Percentiles rank a stretch among this genome's conserved stretches.
phyloP scores from a whole-genome alignment of 1,284 basidiomycete species.

The Pseudozyma sp. region DNA sequence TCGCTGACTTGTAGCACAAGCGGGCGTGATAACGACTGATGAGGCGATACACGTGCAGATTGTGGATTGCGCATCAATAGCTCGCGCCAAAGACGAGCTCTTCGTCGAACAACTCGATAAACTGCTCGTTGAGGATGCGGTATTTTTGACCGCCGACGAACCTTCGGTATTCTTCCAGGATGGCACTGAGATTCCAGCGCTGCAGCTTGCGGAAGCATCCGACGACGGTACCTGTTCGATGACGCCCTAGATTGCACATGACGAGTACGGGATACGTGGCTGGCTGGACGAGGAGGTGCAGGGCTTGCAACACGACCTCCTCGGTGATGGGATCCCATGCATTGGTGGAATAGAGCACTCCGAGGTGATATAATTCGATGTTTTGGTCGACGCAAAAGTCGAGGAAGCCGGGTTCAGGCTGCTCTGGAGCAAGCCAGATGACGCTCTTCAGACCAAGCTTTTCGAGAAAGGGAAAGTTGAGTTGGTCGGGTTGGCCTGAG shows the following conservation, averaged over 20 bases:
- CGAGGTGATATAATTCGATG: constrained; percentile 69
- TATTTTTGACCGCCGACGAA: constrained; percentile 72
- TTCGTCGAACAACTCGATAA: constrained; percentile 73
- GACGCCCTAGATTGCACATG: constrained; percentile 73
- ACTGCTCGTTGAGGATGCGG: constrained; percentile 73
- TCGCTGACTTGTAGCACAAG: too few relatives aligned
- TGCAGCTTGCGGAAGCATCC: constrained; percentile 71
- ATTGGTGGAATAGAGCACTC: constrained; percentile 70
- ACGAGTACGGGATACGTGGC: constrained; percentile 72
- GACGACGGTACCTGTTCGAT: constrained; percentile 72
- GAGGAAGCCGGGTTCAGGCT: constrained; percentile 71
- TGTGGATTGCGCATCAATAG: constrained; percentile 10
- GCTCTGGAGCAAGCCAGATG: constrained; percentile 73
- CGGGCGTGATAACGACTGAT: too few relatives aligned
- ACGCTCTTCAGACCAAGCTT: constrained; percentile 71
- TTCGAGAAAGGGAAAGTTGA: constrained; percentile 73
- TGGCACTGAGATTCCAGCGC: constrained; percentile 72
- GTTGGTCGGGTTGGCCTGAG: constrained; percentile 72
- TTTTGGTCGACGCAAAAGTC: constrained; percentile 65
- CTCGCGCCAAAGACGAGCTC: constrained; percentile 73
- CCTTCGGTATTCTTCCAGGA: constrained; percentile 72
- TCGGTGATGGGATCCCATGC: constrained; percentile 71
- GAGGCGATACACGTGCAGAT: too few relatives aligned
- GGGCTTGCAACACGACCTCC: constrained; percentile 72
- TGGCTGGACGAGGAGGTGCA: constrained; percentile 72